phyloP scores from a whole-genome alignment of 208 protist species.

The Strigomonas culicis region DNA sequence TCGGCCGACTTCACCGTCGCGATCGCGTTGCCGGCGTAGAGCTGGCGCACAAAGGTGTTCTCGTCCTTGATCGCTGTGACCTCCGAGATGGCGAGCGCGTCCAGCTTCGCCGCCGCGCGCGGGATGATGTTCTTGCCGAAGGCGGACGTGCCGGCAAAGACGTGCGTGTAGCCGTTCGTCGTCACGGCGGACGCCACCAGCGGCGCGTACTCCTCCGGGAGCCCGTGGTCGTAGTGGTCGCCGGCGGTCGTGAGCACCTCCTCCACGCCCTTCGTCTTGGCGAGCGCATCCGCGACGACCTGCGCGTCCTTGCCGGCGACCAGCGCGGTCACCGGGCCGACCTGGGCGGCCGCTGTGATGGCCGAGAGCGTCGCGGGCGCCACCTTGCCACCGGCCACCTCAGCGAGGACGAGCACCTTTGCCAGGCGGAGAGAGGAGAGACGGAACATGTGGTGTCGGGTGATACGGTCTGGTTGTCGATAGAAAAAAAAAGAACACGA shows the following conservation, averaged over 20 bases:
- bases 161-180: constrained; percentile 89
- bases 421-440: constrained; percentile 22
- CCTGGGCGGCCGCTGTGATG: constrained; percentile 80
- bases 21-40: constrained; percentile 98
- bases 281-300: constrained; percentile 34
- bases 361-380: constrained; percentile 77
- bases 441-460: constrained; percentile 45
- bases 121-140: constrained; percentile 96
- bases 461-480: background rate
- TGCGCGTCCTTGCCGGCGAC: constrained; percentile 62
- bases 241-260: constrained; percentile 71
- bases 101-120: constrained; percentile 86
- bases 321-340: constrained; percentile 83
- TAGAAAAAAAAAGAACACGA: background rate
- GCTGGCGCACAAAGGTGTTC: constrained; percentile 95
- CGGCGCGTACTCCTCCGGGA: constrained; percentile 81
- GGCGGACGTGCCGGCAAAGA: constrained; percentile 89
- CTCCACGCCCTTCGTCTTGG: constrained; percentile 73
- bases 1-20: constrained; percentile 92
- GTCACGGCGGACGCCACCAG: constrained; percentile 50
- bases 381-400: constrained; percentile 63
- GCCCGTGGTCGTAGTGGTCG: constrained; percentile 68
- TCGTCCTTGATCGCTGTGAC: constrained; percentile 87
- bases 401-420: constrained; percentile 73
- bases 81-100: constrained; percentile 92